Percentiles rank a stretch among this genome's conserved stretches.
Evolutionary conservation across 2,329 filamentous ascomycete genomes (phyloP).

Genomic region (Ceratocystiopsis minuta): DNA sequence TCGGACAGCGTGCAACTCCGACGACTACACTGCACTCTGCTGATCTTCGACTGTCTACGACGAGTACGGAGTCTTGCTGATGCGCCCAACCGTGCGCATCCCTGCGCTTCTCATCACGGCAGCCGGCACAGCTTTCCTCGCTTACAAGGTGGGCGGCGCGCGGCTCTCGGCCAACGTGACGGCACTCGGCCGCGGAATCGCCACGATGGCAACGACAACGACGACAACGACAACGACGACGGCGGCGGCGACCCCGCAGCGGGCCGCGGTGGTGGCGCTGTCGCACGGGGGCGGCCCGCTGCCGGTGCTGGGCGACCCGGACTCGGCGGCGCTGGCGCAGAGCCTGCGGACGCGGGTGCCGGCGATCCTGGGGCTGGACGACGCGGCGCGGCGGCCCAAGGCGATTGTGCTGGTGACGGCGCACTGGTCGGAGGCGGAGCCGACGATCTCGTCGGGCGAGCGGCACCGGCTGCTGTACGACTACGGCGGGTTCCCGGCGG

Average conservation of each 20-base stretch:
- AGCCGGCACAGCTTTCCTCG: constrained; percentile 6
- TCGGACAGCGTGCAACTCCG: no score
- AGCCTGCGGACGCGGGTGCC: constrained; percentile 36
- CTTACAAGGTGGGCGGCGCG: constrained; percentile 1
- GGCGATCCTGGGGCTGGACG: constrained; percentile 34
- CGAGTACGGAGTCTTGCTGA: no score
- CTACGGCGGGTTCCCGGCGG: constrained; percentile 39
- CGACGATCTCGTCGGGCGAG: constrained; percentile 30
- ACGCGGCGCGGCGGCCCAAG: constrained; percentile 19
- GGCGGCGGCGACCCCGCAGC: constrained; percentile 16
- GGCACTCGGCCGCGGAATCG: no score
- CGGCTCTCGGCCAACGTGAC: no score
- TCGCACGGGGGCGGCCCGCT: constrained; percentile 38
- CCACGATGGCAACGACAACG: neutral
- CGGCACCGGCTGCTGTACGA: constrained; percentile 33
- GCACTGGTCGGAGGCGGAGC: constrained; percentile 33
- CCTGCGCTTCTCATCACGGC: constrained; percentile 7
- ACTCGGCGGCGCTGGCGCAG: constrained; percentile 28
- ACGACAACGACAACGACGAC: neutral
- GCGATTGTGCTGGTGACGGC: constrained; percentile 40
- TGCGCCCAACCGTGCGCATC: neutral
- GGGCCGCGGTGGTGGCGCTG: constrained; percentile 27
- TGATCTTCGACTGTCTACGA: neutral
- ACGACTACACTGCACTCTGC: no score
- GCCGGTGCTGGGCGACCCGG: constrained; percentile 37